Conservation (phyloP, 176 grass and related monocot genomes). For the Aechmea fasciata region DNA sequence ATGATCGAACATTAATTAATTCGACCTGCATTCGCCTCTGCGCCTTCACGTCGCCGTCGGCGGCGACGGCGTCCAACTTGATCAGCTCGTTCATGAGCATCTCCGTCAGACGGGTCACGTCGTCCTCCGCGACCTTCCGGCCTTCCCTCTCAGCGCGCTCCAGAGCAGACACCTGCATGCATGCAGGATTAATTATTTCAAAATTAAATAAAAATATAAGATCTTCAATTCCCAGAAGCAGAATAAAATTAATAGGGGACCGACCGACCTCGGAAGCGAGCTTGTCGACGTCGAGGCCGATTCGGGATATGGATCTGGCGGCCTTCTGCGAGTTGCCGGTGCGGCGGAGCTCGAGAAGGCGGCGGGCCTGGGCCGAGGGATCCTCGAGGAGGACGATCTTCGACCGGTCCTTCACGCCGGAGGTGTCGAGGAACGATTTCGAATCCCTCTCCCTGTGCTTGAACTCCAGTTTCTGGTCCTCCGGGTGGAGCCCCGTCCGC, state of each 20-base stretch:
- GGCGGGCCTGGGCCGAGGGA: constrained; percentile 60
- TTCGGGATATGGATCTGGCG: constrained; percentile 52
- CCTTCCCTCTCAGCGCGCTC: constrained; percentile 61
- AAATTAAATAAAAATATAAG: too few relatives aligned
- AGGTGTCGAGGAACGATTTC: constrained; percentile 66
- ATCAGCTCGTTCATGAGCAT: constrained; percentile 86
- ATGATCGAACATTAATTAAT: too few relatives aligned
- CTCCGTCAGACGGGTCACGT: constrained; percentile 67
- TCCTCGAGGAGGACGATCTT: constrained; percentile 77
- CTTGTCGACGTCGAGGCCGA: constrained; percentile 72
- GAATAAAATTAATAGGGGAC: too few relatives aligned
- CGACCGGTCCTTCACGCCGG: constrained; percentile 80
- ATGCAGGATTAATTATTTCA: neutral
- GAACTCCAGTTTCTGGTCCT: constrained; percentile 79
- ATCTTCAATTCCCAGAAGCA: too few relatives aligned
- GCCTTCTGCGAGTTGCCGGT: constrained; percentile 60
- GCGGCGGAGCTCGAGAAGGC: constrained; percentile 60
- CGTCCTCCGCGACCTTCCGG: constrained; percentile 58
- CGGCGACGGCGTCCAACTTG: constrained; percentile 69
- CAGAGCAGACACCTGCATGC: constrained; percentile 82
- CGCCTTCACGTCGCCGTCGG: constrained; percentile 82
- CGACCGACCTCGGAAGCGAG: constrained; percentile 53
- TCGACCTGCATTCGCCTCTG: constrained; percentile 68
- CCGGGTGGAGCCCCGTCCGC: constrained; percentile 62
- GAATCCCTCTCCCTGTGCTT: constrained; percentile 87